Percentiles rank a stretch among this genome's conserved stretches.
Evolutionary conservation across 805 yeast genomes (phyloP).

Genomic region (Tetrapisispora pingtungensis): DNA sequence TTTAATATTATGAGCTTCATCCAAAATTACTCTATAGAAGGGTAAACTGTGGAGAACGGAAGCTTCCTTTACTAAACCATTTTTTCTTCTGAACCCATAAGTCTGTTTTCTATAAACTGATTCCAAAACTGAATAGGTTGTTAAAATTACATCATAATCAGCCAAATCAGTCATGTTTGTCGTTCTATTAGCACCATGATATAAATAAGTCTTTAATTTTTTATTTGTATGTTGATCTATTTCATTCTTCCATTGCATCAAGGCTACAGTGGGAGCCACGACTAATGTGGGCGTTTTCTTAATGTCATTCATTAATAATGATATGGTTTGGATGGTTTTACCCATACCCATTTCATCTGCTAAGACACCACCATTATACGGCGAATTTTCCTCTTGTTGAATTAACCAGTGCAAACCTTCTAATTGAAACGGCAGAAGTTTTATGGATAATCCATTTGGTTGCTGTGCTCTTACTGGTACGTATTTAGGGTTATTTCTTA

Average conservation of each 20-base stretch:
- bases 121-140: constrained; percentile 89
- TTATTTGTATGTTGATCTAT: constrained; percentile 77
- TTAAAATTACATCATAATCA: constrained; percentile 61
- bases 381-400: constrained; percentile 61
- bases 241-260: constrained; percentile 96
- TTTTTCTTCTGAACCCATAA: constrained; percentile 72
- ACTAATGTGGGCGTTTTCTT: constrained; percentile 70
- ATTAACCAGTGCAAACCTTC: constrained; percentile 90
- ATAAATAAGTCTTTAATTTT: constrained; percentile 55
- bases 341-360: constrained; percentile 99
- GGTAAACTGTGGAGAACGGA: constrained; percentile 63
- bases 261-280: constrained; percentile 96
- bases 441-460: constrained; percentile 68
- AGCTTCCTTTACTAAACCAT: constrained; percentile 59
- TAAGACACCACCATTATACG: constrained; percentile 78
- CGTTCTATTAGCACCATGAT: constrained; percentile 79
- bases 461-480: constrained; percentile 52
- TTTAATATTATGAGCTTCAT: constrained; percentile 96
- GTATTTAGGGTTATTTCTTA: constrained; percentile 39
- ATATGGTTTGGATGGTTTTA: constrained; percentile 92
- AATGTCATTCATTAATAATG: constrained; percentile 63
- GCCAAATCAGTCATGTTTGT: constrained; percentile 44
- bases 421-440: constrained; percentile 76
- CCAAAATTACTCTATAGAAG: constrained; percentile 80
- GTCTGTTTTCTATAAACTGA: constrained; percentile 73